Conservation (phyloP, 2,329 filamentous ascomycete species). For the Orbilia blumenaviensis region DNA sequence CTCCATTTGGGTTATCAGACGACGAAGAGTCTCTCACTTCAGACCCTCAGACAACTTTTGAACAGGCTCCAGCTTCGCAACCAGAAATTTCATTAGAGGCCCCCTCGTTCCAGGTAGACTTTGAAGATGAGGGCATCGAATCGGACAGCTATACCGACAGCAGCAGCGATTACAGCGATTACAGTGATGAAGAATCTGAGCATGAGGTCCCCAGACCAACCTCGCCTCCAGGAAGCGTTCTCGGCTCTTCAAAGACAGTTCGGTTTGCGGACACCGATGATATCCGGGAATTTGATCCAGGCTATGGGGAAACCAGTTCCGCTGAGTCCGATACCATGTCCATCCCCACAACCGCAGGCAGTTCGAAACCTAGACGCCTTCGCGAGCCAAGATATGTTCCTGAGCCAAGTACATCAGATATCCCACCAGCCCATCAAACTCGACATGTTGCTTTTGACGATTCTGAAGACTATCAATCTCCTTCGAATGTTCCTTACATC, state of each 20-base stretch:
- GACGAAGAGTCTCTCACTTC: not conserved
- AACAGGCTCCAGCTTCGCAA: not conserved
- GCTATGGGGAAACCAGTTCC: conserved; percentile 16
- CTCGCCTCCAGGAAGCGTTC: conserved; percentile 22
- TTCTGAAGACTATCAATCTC: not conserved
- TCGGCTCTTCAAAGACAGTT: conserved; percentile 28
- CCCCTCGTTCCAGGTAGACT: not conserved
- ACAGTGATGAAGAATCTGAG: not conserved
- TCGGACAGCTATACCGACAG: conserved; percentile 17
- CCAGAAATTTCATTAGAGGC: not conserved
- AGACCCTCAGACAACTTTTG: not conserved
- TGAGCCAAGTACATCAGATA: too few species aligned
- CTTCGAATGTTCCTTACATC: not conserved
- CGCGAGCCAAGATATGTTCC: not conserved
- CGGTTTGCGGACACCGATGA: conserved; percentile 35
- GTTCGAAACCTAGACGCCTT: not conserved
- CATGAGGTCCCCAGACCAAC: not conserved
- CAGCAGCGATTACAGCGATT: too few species aligned
- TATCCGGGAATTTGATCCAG: conserved; percentile 21
- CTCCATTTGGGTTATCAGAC: not conserved
- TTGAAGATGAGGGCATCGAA: conserved; percentile 41
- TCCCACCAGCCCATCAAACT: not conserved
- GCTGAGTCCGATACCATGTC: conserved; percentile 27
- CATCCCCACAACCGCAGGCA: not conserved
- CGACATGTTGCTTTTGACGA: not conserved